A percentile compares a stretch with the other conserved stretches of the same genome.
Evolutionary conservation across 2,329 filamentous ascomycete species (phyloP).

Genomic region (Fusarium nodosum): DNA sequence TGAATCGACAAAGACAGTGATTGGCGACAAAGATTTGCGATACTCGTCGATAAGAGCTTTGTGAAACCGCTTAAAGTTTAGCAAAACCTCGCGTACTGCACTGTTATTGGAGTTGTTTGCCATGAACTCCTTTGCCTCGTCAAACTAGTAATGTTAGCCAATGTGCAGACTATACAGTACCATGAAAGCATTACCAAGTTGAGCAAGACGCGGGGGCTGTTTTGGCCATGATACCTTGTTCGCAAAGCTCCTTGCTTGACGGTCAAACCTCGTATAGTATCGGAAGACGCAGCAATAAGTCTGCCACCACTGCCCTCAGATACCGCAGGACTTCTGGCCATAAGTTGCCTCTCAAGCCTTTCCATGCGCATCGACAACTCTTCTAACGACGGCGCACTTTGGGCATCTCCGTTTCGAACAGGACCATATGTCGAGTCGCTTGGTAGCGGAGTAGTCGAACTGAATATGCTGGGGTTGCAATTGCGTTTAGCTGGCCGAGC

Average conservation of each 20-base stretch:
- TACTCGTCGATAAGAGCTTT: slow-evolving; percentile 63
- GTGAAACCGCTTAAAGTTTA: slow-evolving; percentile 63
- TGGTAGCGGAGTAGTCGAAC: slow-evolving; percentile 38
- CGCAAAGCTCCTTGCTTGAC: slow-evolving; percentile 62
- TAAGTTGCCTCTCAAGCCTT: slow-evolving; percentile 65
- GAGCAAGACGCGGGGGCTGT: slow-evolving; percentile 65
- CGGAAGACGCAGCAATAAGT: slow-evolving; percentile 56
- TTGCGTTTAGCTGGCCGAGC: slow-evolving; percentile 58
- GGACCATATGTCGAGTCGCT: slow-evolving; percentile 48
- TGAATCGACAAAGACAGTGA: slow-evolving; percentile 70
- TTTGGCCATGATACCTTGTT: slow-evolving; percentile 68
- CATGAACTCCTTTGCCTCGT: slow-evolving; percentile 67
- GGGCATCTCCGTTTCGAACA: slow-evolving; percentile 53
- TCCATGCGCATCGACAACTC: slow-evolving; percentile 66
- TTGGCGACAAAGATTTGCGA: slow-evolving; percentile 62
- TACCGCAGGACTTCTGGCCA: slow-evolving; percentile 58
- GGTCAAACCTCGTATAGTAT: slow-evolving; percentile 64
- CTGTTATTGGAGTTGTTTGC: slow-evolving; percentile 58
- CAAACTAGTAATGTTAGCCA: slow-evolving; percentile 58
- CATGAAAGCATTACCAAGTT: slow-evolving; percentile 61
- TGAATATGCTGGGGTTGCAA: slow-evolving; percentile 50
- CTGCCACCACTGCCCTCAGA: slow-evolving; percentile 54
- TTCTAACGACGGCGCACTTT: slow-evolving; percentile 57
- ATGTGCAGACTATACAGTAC: neutral
- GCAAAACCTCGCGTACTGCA: slow-evolving; percentile 60